phyloP scores from a whole-genome alignment of 192 early-diverging fungal species.

The Thamnidium elegans region DNA sequence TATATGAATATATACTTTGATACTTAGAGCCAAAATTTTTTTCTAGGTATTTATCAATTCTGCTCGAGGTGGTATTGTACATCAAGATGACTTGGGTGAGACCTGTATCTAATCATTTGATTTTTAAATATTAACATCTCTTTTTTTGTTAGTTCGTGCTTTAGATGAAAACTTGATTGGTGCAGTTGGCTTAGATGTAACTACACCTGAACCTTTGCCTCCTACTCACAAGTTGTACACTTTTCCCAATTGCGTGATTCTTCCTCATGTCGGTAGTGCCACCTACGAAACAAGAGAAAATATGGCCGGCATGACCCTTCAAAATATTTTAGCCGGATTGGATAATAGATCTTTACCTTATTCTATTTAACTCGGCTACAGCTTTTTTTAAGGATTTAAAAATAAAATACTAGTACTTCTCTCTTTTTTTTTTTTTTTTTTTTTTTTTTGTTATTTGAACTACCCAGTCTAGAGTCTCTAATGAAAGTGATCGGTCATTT shows the following conservation, averaged over 20 bases:
- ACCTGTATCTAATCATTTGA: background rate
- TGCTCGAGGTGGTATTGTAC: conserved; percentile 74
- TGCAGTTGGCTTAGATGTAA: conserved; percentile 81
- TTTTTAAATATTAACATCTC: background rate
- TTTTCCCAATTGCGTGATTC: conserved; percentile 60
- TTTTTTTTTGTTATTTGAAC: too few relatives aligned
- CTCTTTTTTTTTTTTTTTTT: too few relatives aligned
- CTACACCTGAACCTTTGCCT: conserved; percentile 80
- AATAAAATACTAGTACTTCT: too few relatives aligned
- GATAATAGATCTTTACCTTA: conserved; percentile 12
- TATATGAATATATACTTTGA: too few relatives aligned
- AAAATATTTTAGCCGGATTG: conserved; percentile 22
- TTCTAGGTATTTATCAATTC: conserved; percentile 75
- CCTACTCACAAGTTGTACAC: conserved; percentile 54
- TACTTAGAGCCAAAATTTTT: too few relatives aligned
- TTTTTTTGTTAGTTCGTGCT: conserved; percentile 49
- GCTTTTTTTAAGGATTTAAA: too few relatives aligned
- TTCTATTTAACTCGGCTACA: conserved; percentile 12
- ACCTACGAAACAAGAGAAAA: conserved; percentile 80
- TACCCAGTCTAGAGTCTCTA: too few relatives aligned
- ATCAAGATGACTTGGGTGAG: conserved; percentile 59
- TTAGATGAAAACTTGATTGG: conserved; percentile 58
- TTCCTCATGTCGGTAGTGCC: conserved; percentile 83
- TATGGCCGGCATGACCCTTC: conserved; percentile 51
- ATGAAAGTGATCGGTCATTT: too few relatives aligned